phyloP scores from a whole-genome alignment of 1,284 basidiomycete species.

The Sanghuangporus weigelae region DNA sequence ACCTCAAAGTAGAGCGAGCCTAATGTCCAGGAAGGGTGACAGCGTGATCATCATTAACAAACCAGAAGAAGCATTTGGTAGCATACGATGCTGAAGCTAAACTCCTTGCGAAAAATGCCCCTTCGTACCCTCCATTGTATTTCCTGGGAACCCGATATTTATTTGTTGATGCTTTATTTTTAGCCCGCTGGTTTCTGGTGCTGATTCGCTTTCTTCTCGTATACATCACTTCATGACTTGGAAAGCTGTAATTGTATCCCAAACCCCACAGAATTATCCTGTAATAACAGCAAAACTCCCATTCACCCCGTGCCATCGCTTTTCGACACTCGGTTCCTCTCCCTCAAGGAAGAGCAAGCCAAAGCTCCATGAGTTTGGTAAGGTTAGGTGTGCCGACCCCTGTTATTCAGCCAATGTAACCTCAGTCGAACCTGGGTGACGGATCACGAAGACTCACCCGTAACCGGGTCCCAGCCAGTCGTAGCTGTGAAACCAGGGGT shows the following conservation, averaged over 20 bases:
- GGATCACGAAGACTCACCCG: conserved; percentile 9
- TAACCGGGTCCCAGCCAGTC: conserved; percentile 25
- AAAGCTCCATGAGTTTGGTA: conserved; percentile 17
- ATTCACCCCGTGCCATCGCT: too few relatives aligned
- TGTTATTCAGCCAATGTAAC: neutral
- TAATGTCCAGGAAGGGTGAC: neutral
- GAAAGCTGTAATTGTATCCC: neutral
- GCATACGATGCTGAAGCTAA: neutral
- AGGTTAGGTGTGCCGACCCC: conserved; percentile 20
- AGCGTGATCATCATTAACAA: conserved; percentile 2
- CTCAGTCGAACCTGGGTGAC: neutral
- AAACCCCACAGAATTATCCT: neutral
- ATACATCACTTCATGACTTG: neutral
- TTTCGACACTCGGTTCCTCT: too few relatives aligned
- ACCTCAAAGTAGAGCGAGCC: neutral
- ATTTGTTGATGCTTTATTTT: neutral
- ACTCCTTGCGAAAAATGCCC: neutral
- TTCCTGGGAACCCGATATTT: neutral
- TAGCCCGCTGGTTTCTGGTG: neutral
- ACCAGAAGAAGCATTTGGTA: conserved; percentile 5
- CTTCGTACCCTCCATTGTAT: neutral
- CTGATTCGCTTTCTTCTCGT: neutral
- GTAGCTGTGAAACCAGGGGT: conserved; percentile 23
- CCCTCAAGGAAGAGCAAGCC: conserved; percentile 16
- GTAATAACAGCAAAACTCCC: too few relatives aligned